Evolutionary conservation across 805 yeast species (phyloP).

Genomic region (Candida nitratophila): DNA sequence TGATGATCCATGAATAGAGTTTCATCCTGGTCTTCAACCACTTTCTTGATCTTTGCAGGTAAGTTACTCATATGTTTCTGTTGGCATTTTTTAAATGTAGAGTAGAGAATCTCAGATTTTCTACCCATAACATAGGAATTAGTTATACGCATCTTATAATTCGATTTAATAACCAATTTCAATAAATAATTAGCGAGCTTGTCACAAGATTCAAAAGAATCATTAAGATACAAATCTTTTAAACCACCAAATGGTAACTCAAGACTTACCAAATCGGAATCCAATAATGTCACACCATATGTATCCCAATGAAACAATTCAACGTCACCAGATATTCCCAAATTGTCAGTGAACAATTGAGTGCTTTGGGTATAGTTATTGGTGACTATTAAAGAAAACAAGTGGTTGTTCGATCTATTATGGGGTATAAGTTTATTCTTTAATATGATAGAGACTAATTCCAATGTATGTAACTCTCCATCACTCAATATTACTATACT

Average conservation of each 20-base stretch:
- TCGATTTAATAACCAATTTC: conserved; percentile 33
- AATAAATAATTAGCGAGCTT: conserved; percentile 43
- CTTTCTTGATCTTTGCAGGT: conserved; percentile 27
- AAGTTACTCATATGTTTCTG: conserved; percentile 22
- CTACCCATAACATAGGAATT: conserved; percentile 56
- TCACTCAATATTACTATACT: conserved; percentile 19
- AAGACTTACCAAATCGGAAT: conserved; percentile 7
- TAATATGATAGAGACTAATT: conserved; percentile 6
- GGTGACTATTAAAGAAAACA: conserved; percentile 13
- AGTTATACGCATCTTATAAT: conserved; percentile 39
- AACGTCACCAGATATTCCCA: conserved; percentile 21
- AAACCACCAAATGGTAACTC: conserved; percentile 10
- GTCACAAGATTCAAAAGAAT: conserved; percentile 40
- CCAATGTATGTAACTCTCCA: conserved; percentile 7
- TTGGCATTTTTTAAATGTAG: conserved; percentile 28
- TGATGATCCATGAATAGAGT: conserved; percentile 26
- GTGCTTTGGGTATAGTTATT: conserved; percentile 7
- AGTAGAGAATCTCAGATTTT: conserved; percentile 41
- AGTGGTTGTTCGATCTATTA: conserved; percentile 2
- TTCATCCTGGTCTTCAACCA: conserved; percentile 26
- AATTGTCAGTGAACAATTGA: conserved; percentile 13
- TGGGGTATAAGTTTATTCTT: conserved; percentile 13
- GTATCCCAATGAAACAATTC: conserved; percentile 15
- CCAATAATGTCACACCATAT: conserved; percentile 9
- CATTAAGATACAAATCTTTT: conserved; percentile 34